phyloP scores from a whole-genome alignment of 140 eudicot genomes.

The Anethum foeniculum region DNA sequence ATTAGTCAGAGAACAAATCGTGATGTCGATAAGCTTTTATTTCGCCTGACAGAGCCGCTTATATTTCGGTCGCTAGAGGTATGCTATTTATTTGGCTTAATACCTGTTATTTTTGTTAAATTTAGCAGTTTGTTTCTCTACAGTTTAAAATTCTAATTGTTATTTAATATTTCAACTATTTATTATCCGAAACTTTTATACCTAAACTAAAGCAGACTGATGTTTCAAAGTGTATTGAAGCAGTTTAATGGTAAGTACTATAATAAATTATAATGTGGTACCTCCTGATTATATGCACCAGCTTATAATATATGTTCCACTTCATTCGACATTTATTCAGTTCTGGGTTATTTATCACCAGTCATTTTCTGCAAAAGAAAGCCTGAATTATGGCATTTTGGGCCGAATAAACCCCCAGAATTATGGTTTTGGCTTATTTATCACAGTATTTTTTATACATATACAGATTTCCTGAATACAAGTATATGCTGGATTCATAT shows the following conservation, averaged over 20 bases:
- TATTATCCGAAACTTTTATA: not conserved
- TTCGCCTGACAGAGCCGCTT: conserved; percentile 85
- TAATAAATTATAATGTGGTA: not conserved
- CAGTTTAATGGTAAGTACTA: not conserved
- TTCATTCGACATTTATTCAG: not conserved
- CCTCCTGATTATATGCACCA: not conserved
- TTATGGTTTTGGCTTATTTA: not conserved
- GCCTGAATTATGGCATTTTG: not conserved
- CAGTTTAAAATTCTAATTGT: not conserved
- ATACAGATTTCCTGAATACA: not conserved
- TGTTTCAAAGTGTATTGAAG: not conserved
- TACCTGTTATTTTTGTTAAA: not conserved
- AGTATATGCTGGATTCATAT: not conserved
- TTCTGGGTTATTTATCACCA: not conserved
- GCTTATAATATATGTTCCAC: not conserved
- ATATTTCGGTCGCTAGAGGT: conserved; percentile 94
- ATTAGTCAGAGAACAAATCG: conserved; percentile 66
- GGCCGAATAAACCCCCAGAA: not conserved
- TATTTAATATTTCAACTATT: not conserved
- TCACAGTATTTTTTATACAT: not conserved
- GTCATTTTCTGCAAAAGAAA: not conserved
- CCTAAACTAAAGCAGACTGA: not conserved
- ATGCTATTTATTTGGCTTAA: conserved; percentile 16
- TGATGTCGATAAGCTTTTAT: conserved; percentile 85
- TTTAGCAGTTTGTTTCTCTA: not conserved